These are phyloP conservation scores for Austroboletus niveus DNA, from an alignment of 1,284 basidiomycete species.

Conservation along the genomic window DNA sequence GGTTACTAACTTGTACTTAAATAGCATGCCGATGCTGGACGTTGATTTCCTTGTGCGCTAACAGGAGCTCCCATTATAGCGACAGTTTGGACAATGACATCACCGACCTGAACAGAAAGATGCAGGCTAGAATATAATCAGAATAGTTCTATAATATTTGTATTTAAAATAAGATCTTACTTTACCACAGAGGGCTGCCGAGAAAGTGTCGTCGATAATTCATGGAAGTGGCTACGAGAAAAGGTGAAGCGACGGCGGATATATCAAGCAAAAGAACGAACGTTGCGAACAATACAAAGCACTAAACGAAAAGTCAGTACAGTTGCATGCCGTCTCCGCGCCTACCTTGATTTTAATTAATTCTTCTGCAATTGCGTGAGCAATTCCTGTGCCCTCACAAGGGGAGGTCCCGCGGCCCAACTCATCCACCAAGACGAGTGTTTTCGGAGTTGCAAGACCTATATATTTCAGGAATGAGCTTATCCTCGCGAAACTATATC, in stretches of 20 bases:
- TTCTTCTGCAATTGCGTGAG: slow-evolving; percentile 89
- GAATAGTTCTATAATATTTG: background rate
- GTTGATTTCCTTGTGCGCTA: slow-evolving; percentile 53
- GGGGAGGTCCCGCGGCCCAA: slow-evolving; percentile 87
- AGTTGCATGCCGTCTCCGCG: background rate
- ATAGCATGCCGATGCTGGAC: slow-evolving; percentile 65
- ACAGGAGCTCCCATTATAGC: background rate
- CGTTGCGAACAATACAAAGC: slow-evolving; percentile 90
- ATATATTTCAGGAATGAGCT: slow-evolving; percentile 26
- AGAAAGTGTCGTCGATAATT: slow-evolving; percentile 68
- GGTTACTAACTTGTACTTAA: slow-evolving; percentile 72
- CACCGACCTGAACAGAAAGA: slow-evolving; percentile 71
- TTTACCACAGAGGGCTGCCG: slow-evolving; percentile 71
- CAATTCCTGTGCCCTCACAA: slow-evolving; percentile 83
- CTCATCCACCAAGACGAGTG: slow-evolving; percentile 88
- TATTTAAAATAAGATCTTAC: slow-evolving; percentile 42
- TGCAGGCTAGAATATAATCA: slow-evolving; percentile 56
- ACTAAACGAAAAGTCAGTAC: slow-evolving; percentile 41
- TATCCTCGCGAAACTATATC: background rate
- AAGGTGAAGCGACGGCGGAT: background rate
- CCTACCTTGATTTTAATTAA: slow-evolving; percentile 72
- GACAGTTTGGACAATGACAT: background rate
- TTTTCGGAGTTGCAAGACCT: slow-evolving; percentile 70
- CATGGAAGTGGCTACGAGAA: slow-evolving; percentile 62
- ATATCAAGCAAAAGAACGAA: slow-evolving; percentile 36